A percentile compares a stretch with the other conserved stretches of the same genome.
Evolutionary conservation across 2,329 filamentous ascomycete species (phyloP).

Genomic region (Calonectria pseudoturangicola): DNA sequence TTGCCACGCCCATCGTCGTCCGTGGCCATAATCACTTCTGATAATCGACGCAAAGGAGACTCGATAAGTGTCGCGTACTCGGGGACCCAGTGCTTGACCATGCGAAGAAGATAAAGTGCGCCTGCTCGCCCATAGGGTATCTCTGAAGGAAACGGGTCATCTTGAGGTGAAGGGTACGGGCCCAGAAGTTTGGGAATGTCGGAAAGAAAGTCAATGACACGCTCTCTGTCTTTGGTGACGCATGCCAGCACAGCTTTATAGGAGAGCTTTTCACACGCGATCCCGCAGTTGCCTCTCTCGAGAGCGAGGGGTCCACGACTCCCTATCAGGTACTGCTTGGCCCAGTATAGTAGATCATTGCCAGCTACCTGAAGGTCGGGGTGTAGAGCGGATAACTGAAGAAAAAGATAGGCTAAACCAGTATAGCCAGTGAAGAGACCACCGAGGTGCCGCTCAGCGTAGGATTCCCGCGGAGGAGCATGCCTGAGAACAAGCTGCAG

Average conservation of each 20-base stretch:
- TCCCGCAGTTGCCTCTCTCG: slow-evolving; percentile 67
- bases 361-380: slow-evolving; percentile 66
- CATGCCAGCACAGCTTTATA: slow-evolving; percentile 67
- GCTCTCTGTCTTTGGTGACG: slow-evolving; percentile 60
- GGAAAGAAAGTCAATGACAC: slow-evolving; percentile 64
- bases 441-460: slow-evolving; percentile 60
- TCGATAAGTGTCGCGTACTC: slow-evolving; percentile 69
- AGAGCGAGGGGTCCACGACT: slow-evolving; percentile 58
- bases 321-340: slow-evolving; percentile 67
- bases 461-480: slow-evolving; percentile 60
- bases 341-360: slow-evolving; percentile 67
- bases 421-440: slow-evolving; percentile 74
- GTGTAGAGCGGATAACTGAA: slow-evolving; percentile 65
- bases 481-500: slow-evolving; percentile 61
- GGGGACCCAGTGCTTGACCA: slow-evolving; percentile 75
- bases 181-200: slow-evolving; percentile 60
- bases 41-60: slow-evolving; percentile 72
- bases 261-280: slow-evolving; percentile 69
- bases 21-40: slow-evolving; percentile 75
- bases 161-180: slow-evolving; percentile 49
- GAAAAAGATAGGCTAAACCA: slow-evolving; percentile 74
- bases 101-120: slow-evolving; percentile 79
- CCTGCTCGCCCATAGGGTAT: slow-evolving; percentile 81
- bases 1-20: slow-evolving; percentile 62
- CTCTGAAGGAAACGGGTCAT: slow-evolving; percentile 72